A percentile compares a stretch with the other conserved stretches of the same genome.
Conservation (phyloP, 2,329 filamentous ascomycete genomes). For the Diaporthe amygdali region DNA sequence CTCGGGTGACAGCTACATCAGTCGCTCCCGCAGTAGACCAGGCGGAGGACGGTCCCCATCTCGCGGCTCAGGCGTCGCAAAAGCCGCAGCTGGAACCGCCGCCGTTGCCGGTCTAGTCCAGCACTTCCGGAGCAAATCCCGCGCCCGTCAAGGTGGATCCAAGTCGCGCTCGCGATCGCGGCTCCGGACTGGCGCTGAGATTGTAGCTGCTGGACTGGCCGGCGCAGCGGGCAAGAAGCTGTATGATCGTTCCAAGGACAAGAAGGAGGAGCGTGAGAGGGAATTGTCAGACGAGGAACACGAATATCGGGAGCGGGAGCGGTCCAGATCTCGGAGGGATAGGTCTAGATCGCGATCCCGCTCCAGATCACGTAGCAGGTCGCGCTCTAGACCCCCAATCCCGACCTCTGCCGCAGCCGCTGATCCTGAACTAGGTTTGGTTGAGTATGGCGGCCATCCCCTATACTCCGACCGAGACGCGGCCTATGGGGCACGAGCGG, state of each 20-base stretch:
- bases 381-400: slow-evolving; percentile 34
- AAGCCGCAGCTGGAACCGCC: slow-evolving; percentile 62
- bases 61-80: slow-evolving; percentile 53
- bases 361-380: slow-evolving; percentile 53
- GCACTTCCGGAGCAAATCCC: slow-evolving; percentile 58
- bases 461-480: slow-evolving; percentile 45
- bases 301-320: slow-evolving; percentile 43
- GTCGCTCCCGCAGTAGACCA: slow-evolving; percentile 42
- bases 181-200: slow-evolving; percentile 61
- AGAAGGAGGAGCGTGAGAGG: slow-evolving; percentile 54
- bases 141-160: slow-evolving; percentile 38
- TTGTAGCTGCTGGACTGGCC: slow-evolving; percentile 64
- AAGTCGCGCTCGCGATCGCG: slow-evolving; percentile 46
- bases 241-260: slow-evolving; percentile 65
- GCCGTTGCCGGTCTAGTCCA: slow-evolving; percentile 64
- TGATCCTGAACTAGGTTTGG: slow-evolving; percentile 72
- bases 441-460: slow-evolving; percentile 69
- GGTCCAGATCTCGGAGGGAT: slow-evolving; percentile 32
- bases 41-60: slow-evolving; percentile 9
- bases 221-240: slow-evolving; percentile 66
- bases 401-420: slow-evolving; percentile 41
- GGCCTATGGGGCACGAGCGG: not conserved
- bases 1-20: slow-evolving; percentile 47
- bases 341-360: slow-evolving; percentile 26
- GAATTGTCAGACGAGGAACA: slow-evolving; percentile 36